Base-by-base conservation (phyloP, 306 rosid species). In the Crotalaria pallida region DNA sequence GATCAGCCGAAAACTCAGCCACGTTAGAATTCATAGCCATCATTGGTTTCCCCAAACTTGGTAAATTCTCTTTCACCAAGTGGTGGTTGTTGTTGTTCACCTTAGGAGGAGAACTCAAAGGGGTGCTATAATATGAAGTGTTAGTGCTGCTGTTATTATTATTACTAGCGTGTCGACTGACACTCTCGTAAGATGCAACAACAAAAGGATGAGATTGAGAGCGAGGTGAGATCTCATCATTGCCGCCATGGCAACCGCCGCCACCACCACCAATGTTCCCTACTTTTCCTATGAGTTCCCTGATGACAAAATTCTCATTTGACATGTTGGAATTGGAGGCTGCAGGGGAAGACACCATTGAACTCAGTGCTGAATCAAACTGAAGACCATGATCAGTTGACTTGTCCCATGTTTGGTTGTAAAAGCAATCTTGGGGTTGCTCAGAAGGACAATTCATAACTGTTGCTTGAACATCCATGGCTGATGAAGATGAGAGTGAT, bases 1-100 rank as follows among this genome's bases (percentile, higher is more conserved):
- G 99, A 76, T 95, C 97, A 50, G 91, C 74, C 0, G 94, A 87
- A 74, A 93, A 88, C 36, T 85, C 91, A 0, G 85, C 83, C 10
- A 93, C 84, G 58, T 51, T 79, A 19, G 98, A 84, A 79, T 78
- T 90, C 86, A 88, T 47, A 21, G 79, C 70, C 84, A 84, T 40
- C 47, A 40, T 55, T 69, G 88, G 17, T 45, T 75, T 83, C 29
- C 67, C 80, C 77, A 78, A 59, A 69, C 65, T 78, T 48, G 73
- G 73, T 2, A 63, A 57, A 23, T 73, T 80, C 44, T 80, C 85
- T 16, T 79, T 83, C 34, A 70, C 57, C 74, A 73, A 74, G 55
- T 77, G 81, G 19, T 74, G 73, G 50, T 21, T 13, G 80, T 36
- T 55, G 75, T 69, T 57, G 76, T 45, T 86, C 5, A 75, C n/a